Evolutionary conservation across 164 flowering plant genomes (phyloP), one percentile per base, ranked within the genome.

Genomic region (Piper longum): DNA sequence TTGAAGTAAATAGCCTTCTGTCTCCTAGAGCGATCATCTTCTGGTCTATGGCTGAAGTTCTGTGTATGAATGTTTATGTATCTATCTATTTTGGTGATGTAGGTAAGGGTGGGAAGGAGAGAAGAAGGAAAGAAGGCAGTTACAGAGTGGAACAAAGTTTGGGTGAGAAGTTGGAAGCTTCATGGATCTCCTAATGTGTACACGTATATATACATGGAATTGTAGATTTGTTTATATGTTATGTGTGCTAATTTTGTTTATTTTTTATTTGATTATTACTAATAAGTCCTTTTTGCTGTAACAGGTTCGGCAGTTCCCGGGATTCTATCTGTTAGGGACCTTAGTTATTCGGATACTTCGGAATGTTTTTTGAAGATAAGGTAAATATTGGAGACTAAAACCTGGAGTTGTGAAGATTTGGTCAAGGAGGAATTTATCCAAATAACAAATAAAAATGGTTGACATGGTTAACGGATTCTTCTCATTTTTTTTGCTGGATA

Each of bases 1-100:
- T 69, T 57, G 67, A 67, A 70, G 67, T 64, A 19, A 56, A 41
- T 17, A 16, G 56, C 17, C n/a, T 55, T 63, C 4, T 18, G 19
- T 14, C 57, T 55, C 19, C 48, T 13, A n/a, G 42, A 19, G 11
- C 4, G 54, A 4, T 19, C 43, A 12, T 64, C 5, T 4, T 7
- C 41, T 26, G 7, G 4, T 57, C 16, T 16, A 56, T 57, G 67
- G 26, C 45, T 41, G 43, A 45, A 58, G 42, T 45, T 55, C 57
- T 26, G 57, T 16, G 60, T 26, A 26, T 26, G 36, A 26, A 26
- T 26, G 36, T 26, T 26, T 26, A 26, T 26, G 2, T 26, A 26
- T 26, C 36, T 26, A 26, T 26, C 36, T 26, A 26, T 26, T 26
- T 26, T 26, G 36, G 36, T 26, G 36, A 26, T 13, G 60, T 26